Base-by-base conservation (phyloP, 192 early-diverging fungal genomes). In the Kappamyces sp. region DNA sequence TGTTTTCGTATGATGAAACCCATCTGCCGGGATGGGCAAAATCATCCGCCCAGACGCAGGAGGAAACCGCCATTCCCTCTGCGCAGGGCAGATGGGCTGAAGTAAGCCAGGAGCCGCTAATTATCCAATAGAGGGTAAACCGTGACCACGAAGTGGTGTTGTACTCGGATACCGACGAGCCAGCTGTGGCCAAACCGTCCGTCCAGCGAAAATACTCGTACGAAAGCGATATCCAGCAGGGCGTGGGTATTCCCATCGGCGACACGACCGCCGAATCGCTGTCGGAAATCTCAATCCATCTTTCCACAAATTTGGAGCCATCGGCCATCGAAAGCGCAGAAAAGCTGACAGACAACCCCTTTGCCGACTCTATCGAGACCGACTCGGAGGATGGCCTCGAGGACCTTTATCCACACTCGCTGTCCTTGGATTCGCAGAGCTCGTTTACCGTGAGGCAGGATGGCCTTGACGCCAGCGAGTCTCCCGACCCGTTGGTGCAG, bases 11-110 rank as follows among this genome's bases (percentile, higher is more conserved):
- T 47, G 61, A 53, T 5, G 70, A 76, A 12, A 41, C 47, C 6
- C 58, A 36, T 15, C 57, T 79, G 33, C 72, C 73, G 1, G 35
- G 45, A 2, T 79, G 72, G 73, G 72, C 73, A 14, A 2, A 73
- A 30, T 12, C 62, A 1, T 30, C 45, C 22, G 49, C 41, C 31
- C 39, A 15, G 12, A 33, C 5, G 33, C 47, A 46, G 41, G 7
- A 29, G 2, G 52, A 61, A 12, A 22, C 45, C 57, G 43, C 6
- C 37, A 22, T 34, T 12, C 36, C 58, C 1, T 32, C 49, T 2
- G 38, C 59, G 1, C 55, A 42, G 33, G 68, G 68, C 14, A 61
- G 62, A 36, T 68, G 71, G 63, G 67, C 63, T 4, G 54, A 72
- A 51, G 66, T 62, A 68, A 4, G 50, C 5, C 14, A n/a, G 12